These are phyloP conservation scores for Lepidium africanum DNA, from an alignment of 345 rosid genomes.

Conservation along the genomic window DNA sequence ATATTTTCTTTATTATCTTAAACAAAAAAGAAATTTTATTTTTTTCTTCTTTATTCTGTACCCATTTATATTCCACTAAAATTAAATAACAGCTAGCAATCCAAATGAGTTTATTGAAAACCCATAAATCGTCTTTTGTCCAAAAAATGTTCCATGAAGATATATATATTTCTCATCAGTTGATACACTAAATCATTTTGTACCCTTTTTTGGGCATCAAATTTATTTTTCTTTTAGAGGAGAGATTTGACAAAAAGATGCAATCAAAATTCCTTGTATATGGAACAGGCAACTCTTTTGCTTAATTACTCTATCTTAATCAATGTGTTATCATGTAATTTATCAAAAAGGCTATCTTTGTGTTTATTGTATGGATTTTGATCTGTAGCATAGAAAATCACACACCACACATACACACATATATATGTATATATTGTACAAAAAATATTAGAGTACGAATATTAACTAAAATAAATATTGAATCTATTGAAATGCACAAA, in stretches of 20 bases:
- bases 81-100: not conserved
- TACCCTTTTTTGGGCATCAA: no score
- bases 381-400: not conserved
- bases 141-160: not conserved
- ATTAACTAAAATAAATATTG: no score
- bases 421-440: no score
- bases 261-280: not conserved
- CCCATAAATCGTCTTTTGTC: not conserved
- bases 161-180: not conserved
- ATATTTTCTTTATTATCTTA: constrained; percentile 6
- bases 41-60: constrained; percentile 9
- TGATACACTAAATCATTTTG: not conserved
- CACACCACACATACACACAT: no score
- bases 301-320: no score
- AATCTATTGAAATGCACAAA: no score
- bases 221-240: not conserved
- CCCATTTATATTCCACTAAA: not conserved
- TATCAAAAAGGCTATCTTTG: no score
- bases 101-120: not conserved
- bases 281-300: no score
- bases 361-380: not conserved
- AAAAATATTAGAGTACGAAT: no score
- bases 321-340: no score
- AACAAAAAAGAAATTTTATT: constrained; percentile 3
- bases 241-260: not conserved